phyloP scores from a whole-genome alignment of 1,284 basidiomycete species.

The Rhodotorula glutinis region DNA sequence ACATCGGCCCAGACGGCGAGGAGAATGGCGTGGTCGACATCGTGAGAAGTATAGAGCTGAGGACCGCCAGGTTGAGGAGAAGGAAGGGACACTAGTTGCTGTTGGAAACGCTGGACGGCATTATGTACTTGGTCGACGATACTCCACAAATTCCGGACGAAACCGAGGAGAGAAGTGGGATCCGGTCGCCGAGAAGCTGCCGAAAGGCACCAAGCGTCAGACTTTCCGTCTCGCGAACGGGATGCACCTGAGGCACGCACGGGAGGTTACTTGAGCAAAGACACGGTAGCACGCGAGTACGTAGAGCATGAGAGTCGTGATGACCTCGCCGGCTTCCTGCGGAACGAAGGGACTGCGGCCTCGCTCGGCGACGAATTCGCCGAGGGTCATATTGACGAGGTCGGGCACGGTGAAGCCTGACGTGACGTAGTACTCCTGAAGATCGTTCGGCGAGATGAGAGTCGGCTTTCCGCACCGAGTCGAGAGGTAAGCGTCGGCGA shows the following conservation, averaged over 20 bases:
- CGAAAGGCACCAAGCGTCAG: background rate
- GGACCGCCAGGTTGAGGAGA: background rate
- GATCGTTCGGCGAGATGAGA: constrained; percentile 19
- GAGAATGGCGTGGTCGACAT: constrained; percentile 30
- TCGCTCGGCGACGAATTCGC: constrained; percentile 6
- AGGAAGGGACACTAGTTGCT: constrained; percentile 25
- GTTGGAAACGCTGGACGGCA: constrained; percentile 33
- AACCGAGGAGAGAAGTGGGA: constrained; percentile 8
- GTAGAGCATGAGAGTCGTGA: constrained; percentile 17
- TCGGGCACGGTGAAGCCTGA: constrained; percentile 21
- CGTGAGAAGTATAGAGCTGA: constrained; percentile 15
- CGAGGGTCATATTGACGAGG: constrained; percentile 16
- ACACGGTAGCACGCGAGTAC: constrained; percentile 27
- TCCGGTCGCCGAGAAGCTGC: constrained; percentile 18
- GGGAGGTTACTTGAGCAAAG: constrained; percentile 14
- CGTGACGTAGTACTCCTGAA: constrained; percentile 22
- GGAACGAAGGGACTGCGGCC: background rate
- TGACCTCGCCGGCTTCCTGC: background rate
- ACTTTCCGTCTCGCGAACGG: background rate
- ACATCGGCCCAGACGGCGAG: constrained; percentile 31
- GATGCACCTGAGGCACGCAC: constrained; percentile 8
- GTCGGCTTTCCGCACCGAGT: constrained; percentile 9
- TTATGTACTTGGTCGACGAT: constrained; percentile 30
- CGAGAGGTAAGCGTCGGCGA: constrained; percentile 19
- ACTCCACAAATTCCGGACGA: constrained; percentile 28